A percentile compares a stretch with the other conserved stretches of the same genome.
These are phyloP conservation scores for Arthrinium phaeospermum DNA, from an alignment of 2,329 filamentous ascomycete genomes.

Conservation along the genomic window DNA sequence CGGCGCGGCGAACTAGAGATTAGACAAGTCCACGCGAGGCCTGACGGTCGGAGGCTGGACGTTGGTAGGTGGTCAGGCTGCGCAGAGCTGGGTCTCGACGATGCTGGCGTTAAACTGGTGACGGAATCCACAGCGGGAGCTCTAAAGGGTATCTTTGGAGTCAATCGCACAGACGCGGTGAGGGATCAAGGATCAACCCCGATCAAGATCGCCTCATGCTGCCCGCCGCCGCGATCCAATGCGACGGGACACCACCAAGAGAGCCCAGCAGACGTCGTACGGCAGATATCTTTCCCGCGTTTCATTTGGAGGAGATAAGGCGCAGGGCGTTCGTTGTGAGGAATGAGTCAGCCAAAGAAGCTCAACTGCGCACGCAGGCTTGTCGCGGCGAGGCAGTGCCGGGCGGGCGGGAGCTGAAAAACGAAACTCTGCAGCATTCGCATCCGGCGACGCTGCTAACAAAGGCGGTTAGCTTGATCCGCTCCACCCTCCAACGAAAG, in stretches of 20 bases:
- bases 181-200: slow-evolving; percentile 5
- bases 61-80: background rate
- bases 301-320: background rate
- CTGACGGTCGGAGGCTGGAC: background rate
- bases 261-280: background rate
- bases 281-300: background rate
- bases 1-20: background rate
- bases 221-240: slow-evolving; percentile 4
- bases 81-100: background rate
- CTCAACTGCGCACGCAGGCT: background rate
- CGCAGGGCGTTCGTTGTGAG: background rate
- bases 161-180: slow-evolving; percentile 19
- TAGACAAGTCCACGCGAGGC: slow-evolving; percentile 3
- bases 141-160: slow-evolving; percentile 18
- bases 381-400: background rate
- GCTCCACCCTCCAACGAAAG: slow-evolving; percentile 13
- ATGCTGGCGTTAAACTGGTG: background rate
- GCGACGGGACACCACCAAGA: background rate
- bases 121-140: slow-evolving; percentile 11
- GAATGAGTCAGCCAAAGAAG: background rate
- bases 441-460: slow-evolving; percentile 5
- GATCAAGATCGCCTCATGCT: background rate
- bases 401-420: background rate
- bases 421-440: background rate
- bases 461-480: slow-evolving; percentile 1